A percentile compares a stretch with the other conserved stretches of the same genome.
Evolutionary conservation across 2,329 filamentous ascomycete genomes (phyloP).

Genomic region (Trichoderma sp.): DNA sequence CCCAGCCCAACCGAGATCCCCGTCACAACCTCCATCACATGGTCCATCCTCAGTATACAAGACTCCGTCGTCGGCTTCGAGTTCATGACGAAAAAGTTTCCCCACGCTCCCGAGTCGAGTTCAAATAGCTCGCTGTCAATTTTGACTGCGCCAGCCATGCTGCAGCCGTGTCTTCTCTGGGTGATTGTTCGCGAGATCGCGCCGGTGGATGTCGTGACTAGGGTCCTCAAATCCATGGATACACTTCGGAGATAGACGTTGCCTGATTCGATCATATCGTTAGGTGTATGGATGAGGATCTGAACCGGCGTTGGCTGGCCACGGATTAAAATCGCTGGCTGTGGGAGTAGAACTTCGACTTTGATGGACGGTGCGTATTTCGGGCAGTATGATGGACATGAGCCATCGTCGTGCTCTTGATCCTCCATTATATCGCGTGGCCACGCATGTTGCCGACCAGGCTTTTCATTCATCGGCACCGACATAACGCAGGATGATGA

Average conservation of each 20-base stretch:
- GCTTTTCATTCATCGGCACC: conserved; percentile 1
- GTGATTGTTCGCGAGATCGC: neutral
- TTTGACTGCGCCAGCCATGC: conserved; percentile 6
- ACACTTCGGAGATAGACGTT: neutral
- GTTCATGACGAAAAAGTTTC: conserved; percentile 12
- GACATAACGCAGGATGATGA: neutral
- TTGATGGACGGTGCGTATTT: neutral
- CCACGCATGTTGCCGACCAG: neutral
- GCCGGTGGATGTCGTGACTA: neutral
- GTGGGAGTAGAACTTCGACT: neutral
- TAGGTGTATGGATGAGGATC: neutral
- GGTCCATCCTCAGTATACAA: conserved; percentile 1
- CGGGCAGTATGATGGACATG: neutral
- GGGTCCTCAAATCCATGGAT: neutral
- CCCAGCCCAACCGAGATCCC: conserved; percentile 9
- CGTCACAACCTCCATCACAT: conserved; percentile 1
- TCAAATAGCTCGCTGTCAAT: conserved; percentile 9
- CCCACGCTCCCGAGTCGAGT: conserved; percentile 9
- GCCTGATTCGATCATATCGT: neutral
- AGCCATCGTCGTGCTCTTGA: neutral
- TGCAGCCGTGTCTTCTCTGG: neutral
- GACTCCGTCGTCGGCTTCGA: conserved; percentile 10
- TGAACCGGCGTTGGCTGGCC: conserved; percentile 4
- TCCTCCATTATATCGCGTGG: neutral
- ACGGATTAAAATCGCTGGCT: conserved; percentile 1